A percentile compares a stretch with the other conserved stretches of the same genome.
These are phyloP conservation scores for Mrakia gelida DNA, from an alignment of 768 basidiomycete species.

Conservation along the genomic window DNA sequence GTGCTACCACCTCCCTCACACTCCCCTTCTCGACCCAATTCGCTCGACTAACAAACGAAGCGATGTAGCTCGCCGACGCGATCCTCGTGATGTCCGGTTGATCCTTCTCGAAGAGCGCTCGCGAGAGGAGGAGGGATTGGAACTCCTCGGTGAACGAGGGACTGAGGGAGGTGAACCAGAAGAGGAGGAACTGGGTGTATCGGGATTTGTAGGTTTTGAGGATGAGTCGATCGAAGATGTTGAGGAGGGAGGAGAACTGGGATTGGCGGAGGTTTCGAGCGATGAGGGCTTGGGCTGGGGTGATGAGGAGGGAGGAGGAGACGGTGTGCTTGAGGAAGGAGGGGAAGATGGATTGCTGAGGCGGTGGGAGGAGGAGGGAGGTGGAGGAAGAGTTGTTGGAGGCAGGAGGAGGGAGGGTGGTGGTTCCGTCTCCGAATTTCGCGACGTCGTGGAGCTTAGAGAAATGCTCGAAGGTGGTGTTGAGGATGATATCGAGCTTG, in stretches of 20 bases:
- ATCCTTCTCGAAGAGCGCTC: conserved; percentile 63
- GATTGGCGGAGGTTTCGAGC: conserved; percentile 47
- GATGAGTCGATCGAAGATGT: conserved; percentile 89
- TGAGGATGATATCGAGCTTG: conserved; percentile 85
- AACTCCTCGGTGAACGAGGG: conserved; percentile 86
- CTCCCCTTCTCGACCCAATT: conserved; percentile 72
- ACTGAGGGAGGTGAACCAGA: conserved; percentile 90
- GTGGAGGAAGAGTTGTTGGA: neutral
- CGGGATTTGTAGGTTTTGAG: conserved; percentile 94
- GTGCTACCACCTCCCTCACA: conserved; percentile 65
- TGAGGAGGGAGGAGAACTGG: conserved; percentile 81
- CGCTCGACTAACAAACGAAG: conserved; percentile 84
- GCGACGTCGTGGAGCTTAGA: conserved; percentile 31
- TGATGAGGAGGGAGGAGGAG: conserved; percentile 14
- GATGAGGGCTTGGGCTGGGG: conserved; percentile 19
- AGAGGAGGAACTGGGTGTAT: conserved; percentile 93
- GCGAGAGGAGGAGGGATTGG: conserved; percentile 87
- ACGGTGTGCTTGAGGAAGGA: conserved; percentile 19
- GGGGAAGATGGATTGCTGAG: neutral
- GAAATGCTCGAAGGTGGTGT: conserved; percentile 80
- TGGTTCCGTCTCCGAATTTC: conserved; percentile 34
- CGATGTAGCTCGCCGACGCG: conserved; percentile 91
- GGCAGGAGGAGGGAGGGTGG: conserved; percentile 5
- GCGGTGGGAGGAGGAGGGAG: neutral
- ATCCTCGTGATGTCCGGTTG: conserved; percentile 66